Evolutionary conservation across 73 alveolate species (phyloP).

Genomic region (Stentor roeselii): DNA sequence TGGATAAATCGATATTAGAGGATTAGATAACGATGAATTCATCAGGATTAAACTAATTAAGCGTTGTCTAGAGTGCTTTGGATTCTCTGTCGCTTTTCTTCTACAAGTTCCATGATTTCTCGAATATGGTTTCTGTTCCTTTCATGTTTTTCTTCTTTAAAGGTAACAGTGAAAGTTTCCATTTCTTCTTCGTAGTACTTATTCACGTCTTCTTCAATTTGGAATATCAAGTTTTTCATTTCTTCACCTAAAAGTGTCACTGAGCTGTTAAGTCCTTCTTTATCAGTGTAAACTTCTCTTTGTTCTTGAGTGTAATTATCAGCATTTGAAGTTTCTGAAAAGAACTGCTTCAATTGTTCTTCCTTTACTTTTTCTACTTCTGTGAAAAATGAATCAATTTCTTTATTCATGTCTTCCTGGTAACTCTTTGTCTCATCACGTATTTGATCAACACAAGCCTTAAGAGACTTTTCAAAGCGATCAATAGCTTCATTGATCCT

Average conservation of each 20-base stretch:
- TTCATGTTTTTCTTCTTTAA: conserved; percentile 22
- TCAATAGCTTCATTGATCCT: conserved; percentile 24
- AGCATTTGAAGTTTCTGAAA: not conserved
- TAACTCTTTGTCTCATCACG: not conserved
- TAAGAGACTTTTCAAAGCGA: not conserved
- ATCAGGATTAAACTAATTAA: not conserved
- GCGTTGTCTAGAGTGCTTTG: not conserved
- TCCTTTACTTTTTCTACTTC: not conserved
- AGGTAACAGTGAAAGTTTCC: not conserved
- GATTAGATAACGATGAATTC: not conserved
- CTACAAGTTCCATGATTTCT: conserved; percentile 19
- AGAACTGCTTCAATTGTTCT: not conserved
- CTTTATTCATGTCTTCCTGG: not conserved
- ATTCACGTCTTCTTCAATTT: not conserved
- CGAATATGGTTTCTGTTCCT: conserved; percentile 21
- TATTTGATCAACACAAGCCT: not conserved
- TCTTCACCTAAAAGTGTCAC: not conserved
- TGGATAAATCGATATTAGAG: not conserved
- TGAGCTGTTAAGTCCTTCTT: conserved; percentile 11
- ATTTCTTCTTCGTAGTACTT: not conserved
- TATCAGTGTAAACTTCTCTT: conserved; percentile 7
- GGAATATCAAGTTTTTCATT: not conserved
- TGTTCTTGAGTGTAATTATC: conserved; percentile 8
- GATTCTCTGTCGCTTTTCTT: conserved; percentile 4
- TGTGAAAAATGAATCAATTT: not conserved